Conservation (phyloP, 306 rosid species). For the Cucumis cinereus region DNA sequence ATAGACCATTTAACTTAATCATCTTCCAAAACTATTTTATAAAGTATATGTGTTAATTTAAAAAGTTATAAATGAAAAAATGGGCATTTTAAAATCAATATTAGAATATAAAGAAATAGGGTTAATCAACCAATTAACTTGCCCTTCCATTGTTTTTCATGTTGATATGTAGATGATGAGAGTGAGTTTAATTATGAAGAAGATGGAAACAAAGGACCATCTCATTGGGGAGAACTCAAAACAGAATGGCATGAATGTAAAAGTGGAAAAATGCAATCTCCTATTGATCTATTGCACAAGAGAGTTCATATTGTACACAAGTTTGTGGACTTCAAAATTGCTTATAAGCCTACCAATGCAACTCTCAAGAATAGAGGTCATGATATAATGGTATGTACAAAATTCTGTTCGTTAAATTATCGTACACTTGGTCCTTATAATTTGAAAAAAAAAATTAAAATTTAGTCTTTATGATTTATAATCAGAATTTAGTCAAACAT, state of each 20-base stretch:
- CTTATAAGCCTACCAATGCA: slow-evolving; percentile 44
- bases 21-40: too few relatives aligned
- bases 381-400: slow-evolving; percentile 40
- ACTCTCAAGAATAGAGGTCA: slow-evolving; percentile 59
- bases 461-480: too few relatives aligned
- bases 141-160: background rate
- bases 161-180: slow-evolving; percentile 37
- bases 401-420: too few relatives aligned
- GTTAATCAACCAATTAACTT: too few relatives aligned
- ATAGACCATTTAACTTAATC: too few relatives aligned
- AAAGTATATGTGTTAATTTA: too few relatives aligned
- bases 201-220: slow-evolving; percentile 33
- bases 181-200: slow-evolving; percentile 32
- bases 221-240: slow-evolving; percentile 44
- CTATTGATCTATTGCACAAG: slow-evolving; percentile 33
- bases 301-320: slow-evolving; percentile 27
- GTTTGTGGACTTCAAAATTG: slow-evolving; percentile 16
- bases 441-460: too few relatives aligned
- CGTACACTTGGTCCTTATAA: too few relatives aligned
- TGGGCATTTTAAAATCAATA: too few relatives aligned
- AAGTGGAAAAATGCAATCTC: slow-evolving; percentile 64
- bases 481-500: too few relatives aligned
- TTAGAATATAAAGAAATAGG: too few relatives aligned
- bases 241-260: slow-evolving; percentile 43
- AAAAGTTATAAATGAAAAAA: too few relatives aligned